Conservation (phyloP, 2,329 filamentous ascomycete species). For the Arthroderma sp. region DNA sequence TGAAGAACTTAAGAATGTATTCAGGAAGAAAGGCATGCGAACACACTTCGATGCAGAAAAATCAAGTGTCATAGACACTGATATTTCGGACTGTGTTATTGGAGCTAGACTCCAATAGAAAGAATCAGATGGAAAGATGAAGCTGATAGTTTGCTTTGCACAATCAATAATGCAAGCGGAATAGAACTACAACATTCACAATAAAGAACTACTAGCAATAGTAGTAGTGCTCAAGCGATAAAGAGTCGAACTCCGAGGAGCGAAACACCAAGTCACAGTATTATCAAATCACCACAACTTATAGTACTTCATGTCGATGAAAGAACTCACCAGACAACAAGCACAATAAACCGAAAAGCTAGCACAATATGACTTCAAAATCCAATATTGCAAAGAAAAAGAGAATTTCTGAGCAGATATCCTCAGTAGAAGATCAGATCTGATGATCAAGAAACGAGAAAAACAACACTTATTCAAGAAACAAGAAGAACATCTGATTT, state of each 20-base stretch:
- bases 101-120: neutral
- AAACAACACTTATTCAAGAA: no score
- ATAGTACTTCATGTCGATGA: constrained; percentile 15
- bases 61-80: neutral
- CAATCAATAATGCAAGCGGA: constrained; percentile 1
- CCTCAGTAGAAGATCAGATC: no score
- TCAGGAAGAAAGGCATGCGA: neutral
- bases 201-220: constrained; percentile 2
- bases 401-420: no score
- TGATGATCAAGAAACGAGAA: no score
- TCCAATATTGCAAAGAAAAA: constrained; percentile 3
- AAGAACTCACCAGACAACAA: constrained; percentile 2
- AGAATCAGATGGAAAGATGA: neutral
- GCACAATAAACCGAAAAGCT: constrained; percentile 2
- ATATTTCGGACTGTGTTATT: neutral
- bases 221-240: neutral
- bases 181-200: constrained; percentile 3
- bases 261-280: no score
- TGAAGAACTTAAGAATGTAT: neutral
- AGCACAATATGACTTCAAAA: constrained; percentile 1
- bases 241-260: neutral
- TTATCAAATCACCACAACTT: constrained; percentile 22
- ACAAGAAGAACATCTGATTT: no score
- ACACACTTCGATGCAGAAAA: neutral
- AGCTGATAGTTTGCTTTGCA: constrained; percentile 1